Base-by-base conservation (phyloP, 73 alveolate genomes). In the Paramecium bursaria region DNA sequence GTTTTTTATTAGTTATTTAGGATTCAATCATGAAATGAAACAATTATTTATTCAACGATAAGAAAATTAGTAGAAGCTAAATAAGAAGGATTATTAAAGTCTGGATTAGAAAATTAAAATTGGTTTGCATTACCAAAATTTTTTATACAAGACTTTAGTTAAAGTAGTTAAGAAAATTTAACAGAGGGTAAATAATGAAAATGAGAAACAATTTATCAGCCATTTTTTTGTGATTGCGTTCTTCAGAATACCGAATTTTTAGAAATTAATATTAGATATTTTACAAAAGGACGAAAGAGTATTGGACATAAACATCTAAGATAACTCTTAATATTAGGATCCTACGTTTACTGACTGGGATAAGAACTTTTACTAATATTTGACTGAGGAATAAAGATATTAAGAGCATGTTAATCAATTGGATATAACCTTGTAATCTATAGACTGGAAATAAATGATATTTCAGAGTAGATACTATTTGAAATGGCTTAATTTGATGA, bases 101-200 rank as follows among this genome's bases (percentile, higher is more conserved):
- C 14, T 67, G 22, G 44, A 67, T 42, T 17, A 31, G 7, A 67
- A 67, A 67, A 67, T 67, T 19, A 67, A 57, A 22, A 67, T 67
- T n/a, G 82, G 60, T 15, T 42, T 67, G 9, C 82, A 67, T 67
- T 67, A 67, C 44, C 9, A 67, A 23, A 67, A 67, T 67, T 67
- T 67, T 26, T 42, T 67, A 15, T 57, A 67, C 44, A 7, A 67
- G 3, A 67, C 82, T 0, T 67, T 67, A 25, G 82, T 39, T 53
- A 67, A 67, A 27, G 57, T 42, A 25, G 46, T 25, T 11, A 19
- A 11, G 9, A 67, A 67, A 19, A 13, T 67, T 7, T 39, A 31
- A 39, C 44, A 31, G 21, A 9, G 44, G 10, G 82, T 42, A 35
- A 19, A 67, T 14, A 67, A 67, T 39, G 53, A 67, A 1, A 67